Percentiles rank a stretch among this genome's conserved stretches.
Evolutionary conservation across 2,329 filamentous ascomycete species (phyloP).

Genomic region (Scytalidium lignicola): DNA sequence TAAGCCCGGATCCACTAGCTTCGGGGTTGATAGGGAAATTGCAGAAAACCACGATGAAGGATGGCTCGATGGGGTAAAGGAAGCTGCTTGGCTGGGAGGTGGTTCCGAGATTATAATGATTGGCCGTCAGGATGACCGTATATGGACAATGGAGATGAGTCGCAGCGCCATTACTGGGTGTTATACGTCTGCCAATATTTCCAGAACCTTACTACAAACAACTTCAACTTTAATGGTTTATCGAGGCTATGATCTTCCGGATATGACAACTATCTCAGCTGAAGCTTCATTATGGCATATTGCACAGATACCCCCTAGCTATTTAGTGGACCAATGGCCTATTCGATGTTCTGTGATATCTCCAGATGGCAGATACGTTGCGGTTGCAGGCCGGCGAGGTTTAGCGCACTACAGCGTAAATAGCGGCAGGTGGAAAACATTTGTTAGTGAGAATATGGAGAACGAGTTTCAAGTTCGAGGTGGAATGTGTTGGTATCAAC

Average conservation of each 20-base stretch:
- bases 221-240: constrained; percentile 88
- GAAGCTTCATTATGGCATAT: constrained; percentile 96
- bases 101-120: constrained; percentile 81
- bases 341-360: constrained; percentile 84
- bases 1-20: constrained; percentile 81
- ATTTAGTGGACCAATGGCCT: constrained; percentile 90
- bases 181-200: constrained; percentile 86
- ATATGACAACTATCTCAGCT: constrained; percentile 84
- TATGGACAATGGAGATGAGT: constrained; percentile 89
- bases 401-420: constrained; percentile 93
- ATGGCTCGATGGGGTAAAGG: constrained; percentile 75
- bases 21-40: constrained; percentile 61
- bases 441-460: constrained; percentile 73
- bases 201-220: constrained; percentile 82
- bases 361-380: constrained; percentile 86
- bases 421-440: constrained; percentile 94
- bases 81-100: constrained; percentile 81
- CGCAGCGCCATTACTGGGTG: constrained; percentile 90
- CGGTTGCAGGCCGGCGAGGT: constrained; percentile 88
- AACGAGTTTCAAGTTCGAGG: constrained; percentile 89
- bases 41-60: constrained; percentile 66
- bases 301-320: constrained; percentile 75
- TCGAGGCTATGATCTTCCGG: constrained; percentile 84
- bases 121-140: constrained; percentile 63
- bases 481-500: constrained; percentile 98